These are phyloP conservation scores for Diplocarpon mali DNA, from an alignment of 2,329 filamentous ascomycete genomes.

Conservation along the genomic window DNA sequence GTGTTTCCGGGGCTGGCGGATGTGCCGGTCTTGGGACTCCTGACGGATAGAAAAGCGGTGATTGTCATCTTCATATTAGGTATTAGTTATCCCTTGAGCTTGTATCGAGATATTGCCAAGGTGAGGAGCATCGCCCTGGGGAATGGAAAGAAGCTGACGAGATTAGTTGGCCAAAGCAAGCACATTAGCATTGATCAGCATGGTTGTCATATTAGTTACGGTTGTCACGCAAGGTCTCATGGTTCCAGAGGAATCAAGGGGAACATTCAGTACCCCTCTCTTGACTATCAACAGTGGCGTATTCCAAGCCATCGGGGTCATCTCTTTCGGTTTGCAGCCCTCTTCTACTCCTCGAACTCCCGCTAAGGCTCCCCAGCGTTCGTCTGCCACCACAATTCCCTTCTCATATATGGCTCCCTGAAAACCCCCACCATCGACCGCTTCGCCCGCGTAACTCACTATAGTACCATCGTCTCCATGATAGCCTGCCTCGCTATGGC, in stretches of 20 bases:
- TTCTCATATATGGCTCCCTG: slow-evolving; percentile 93
- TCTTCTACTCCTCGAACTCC: background rate
- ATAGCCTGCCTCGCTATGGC: slow-evolving; percentile 85
- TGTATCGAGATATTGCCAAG: slow-evolving; percentile 97
- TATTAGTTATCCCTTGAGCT: slow-evolving; percentile 79
- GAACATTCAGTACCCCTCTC: slow-evolving; percentile 57
- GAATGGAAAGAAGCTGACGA: slow-evolving; percentile 9
- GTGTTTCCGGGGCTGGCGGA: slow-evolving; percentile 66
- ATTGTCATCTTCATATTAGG: slow-evolving; percentile 82
- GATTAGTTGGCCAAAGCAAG: slow-evolving; percentile 85
- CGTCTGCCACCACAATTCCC: slow-evolving; percentile 82
- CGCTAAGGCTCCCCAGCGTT: slow-evolving; percentile 39
- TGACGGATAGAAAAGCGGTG: slow-evolving; percentile 70
- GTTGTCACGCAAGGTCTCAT: slow-evolving; percentile 74
- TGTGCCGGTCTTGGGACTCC: slow-evolving; percentile 67
- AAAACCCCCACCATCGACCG: slow-evolving; percentile 91
- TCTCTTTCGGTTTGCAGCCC: slow-evolving; percentile 69
- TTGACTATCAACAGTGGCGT: slow-evolving; percentile 78
- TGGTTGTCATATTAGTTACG: slow-evolving; percentile 80
- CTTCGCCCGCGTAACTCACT: slow-evolving; percentile 87
- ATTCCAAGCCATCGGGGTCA: slow-evolving; percentile 93
- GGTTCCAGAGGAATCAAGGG: slow-evolving; percentile 60
- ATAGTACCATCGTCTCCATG: slow-evolving; percentile 82
- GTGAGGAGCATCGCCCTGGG: slow-evolving; percentile 34
- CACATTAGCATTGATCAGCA: slow-evolving; percentile 83